Conservation (phyloP, 2,329 filamentous ascomycete species). For the Grosmannia clavigera region DNA sequence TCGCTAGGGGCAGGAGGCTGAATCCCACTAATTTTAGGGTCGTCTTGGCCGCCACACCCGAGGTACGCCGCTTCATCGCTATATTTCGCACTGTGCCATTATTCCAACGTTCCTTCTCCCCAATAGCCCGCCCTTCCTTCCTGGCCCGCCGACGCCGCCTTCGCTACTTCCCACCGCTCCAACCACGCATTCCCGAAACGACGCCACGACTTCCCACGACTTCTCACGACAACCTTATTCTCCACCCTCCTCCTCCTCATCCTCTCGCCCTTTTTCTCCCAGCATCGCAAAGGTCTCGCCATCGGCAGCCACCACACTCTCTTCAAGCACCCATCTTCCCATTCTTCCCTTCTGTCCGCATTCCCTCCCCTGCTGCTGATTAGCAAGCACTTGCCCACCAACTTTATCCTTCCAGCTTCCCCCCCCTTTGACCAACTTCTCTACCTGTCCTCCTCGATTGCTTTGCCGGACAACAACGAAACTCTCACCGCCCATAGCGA, state of each 20-base stretch:
- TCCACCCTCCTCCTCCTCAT: neutral
- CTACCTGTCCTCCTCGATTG: neutral
- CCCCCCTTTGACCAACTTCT: neutral
- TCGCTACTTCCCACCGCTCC: neutral
- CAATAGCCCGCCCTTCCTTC: neutral
- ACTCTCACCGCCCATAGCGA: neutral
- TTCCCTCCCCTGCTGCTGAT: neutral
- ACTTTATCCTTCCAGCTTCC: neutral
- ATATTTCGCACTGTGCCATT: neutral
- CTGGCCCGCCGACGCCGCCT: neutral
- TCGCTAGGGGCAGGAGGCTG: neutral
- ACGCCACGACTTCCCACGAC: slow-evolving; percentile 5
- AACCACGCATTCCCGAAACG: slow-evolving; percentile 4
- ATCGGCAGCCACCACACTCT: neutral
- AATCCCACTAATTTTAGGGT: neutral
- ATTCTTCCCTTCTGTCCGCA: neutral
- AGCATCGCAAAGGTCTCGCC: neutral
- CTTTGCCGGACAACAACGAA: neutral
- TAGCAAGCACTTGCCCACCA: neutral
- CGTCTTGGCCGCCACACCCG: neutral
- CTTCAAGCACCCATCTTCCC: neutral
- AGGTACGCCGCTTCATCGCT: neutral
- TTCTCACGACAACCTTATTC: neutral
- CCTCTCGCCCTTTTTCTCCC: neutral
- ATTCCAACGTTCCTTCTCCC: neutral